phyloP scores from a whole-genome alignment of 2,329 filamentous ascomycete genomes.

The Fusarium sp. region DNA sequence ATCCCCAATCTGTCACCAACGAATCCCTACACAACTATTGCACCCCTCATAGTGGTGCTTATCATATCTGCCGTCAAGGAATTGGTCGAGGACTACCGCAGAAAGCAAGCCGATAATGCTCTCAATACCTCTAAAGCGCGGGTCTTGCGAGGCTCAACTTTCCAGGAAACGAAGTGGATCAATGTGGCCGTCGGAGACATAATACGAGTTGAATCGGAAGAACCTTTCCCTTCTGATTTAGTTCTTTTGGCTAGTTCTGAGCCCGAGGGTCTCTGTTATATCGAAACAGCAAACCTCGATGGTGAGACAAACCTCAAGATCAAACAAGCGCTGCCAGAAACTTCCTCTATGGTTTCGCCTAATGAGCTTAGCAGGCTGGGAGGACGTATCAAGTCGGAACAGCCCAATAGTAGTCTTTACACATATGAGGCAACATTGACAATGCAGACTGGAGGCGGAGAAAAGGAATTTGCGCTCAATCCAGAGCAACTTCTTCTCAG shows the following conservation, averaged over 20 bases:
- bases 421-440: conserved; percentile 98
- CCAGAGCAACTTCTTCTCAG: conserved; percentile 94
- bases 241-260: conserved; percentile 95
- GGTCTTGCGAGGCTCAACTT: conserved; percentile 84
- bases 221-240: conserved; percentile 93
- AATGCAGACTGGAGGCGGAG: conserved; percentile 87
- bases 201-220: conserved; percentile 90
- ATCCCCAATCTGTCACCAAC: conserved; percentile 96
- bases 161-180: conserved; percentile 92
- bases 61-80: conserved; percentile 97
- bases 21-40: conserved; percentile 95
- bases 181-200: conserved; percentile 94
- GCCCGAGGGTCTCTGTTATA: conserved; percentile 97
- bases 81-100: conserved; percentile 90
- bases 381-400: conserved; percentile 90
- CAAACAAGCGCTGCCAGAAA: conserved; percentile 96
- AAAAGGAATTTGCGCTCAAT: conserved; percentile 89
- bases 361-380: conserved; percentile 86
- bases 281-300: conserved; percentile 97
- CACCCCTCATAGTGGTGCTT: conserved; percentile 89
- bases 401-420: conserved; percentile 97
- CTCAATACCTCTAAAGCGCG: conserved; percentile 89
- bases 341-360: conserved; percentile 85
- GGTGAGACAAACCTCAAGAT: conserved; percentile 99
- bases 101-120: conserved; percentile 85